Evolutionary conservation across 257 asterid genomes (phyloP).

Genomic region (Solanum etuberosum): DNA sequence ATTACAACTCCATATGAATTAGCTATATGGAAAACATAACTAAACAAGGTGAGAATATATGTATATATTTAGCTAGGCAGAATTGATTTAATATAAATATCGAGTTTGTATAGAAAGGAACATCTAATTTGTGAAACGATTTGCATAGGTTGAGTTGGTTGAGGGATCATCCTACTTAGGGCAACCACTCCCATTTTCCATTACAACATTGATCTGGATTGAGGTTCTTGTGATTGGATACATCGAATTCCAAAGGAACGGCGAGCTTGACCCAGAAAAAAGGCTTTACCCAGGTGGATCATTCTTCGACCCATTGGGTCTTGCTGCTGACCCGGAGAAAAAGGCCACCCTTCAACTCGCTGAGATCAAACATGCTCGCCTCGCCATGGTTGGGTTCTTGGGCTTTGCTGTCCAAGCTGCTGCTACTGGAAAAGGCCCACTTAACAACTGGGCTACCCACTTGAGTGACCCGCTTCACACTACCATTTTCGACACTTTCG

Average conservation of each 20-base stretch:
- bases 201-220: constrained; percentile 76
- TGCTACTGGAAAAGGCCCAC: constrained; percentile 95
- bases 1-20: not conserved
- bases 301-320: constrained; percentile 81
- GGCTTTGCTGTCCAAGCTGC: constrained; percentile 96
- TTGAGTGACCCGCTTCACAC: constrained; percentile 99
- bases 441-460: constrained; percentile 95
- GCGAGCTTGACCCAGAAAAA: constrained; percentile 93
- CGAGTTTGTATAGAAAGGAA: not conserved
- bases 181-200: constrained; percentile 88
- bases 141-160: constrained; percentile 64
- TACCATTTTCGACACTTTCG: constrained; percentile 85
- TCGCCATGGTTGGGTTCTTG: constrained; percentile 88
- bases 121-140: not conserved
- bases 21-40: not conserved
- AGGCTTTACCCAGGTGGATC: constrained; percentile 93
- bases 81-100: not conserved
- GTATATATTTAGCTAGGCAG: too few relatives aligned
- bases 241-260: constrained; percentile 94
- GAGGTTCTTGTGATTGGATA: constrained; percentile 76
- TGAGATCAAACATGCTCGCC: constrained; percentile 97
- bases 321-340: constrained; percentile 95
- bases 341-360: constrained; percentile 79
- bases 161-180: constrained; percentile 93
- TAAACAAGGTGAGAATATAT: too few relatives aligned